Evolutionary conservation across 257 asterid species (phyloP), one percentile per base, ranked within the genome.

Genomic region (Przewalskia tangutica): DNA sequence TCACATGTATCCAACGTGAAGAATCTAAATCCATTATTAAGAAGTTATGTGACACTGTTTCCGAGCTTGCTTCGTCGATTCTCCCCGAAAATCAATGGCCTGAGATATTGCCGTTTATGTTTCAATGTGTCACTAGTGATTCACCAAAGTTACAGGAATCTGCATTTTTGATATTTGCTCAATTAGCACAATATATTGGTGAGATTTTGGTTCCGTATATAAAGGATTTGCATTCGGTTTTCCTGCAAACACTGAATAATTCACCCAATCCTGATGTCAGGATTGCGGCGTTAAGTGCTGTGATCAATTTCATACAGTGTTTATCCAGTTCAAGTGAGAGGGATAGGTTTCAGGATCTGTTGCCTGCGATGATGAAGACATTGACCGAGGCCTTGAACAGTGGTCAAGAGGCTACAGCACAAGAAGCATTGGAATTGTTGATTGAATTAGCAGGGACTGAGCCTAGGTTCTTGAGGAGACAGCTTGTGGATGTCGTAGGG

Each of bases 381-480:
- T 87, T 96, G 92, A 96, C 98, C 0, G 98, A 96, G 91, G 88
- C 99, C 4, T 81, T 96, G 84, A 94, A 92, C 70, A 84, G 91
- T 5, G 97, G 97, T 7, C 97, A 94, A 84, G 99, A 96, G 88
- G 97, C 93, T 0, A 96, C 97, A 1, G 99, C 99, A 1, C 99
- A 96, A 86, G 98, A 96, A 87, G 97, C 99, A 0, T 81, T 96
- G 88, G 99, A 96, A 81, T 81, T 96, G 89, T 75, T 96, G 89
- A 96, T 96, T 81, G 99, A 96, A 77, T 89, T 96, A 84, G 99
- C 98, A 0, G 99, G 98, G 80, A 87, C 98, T 0, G 98, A 96
- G 80, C 99, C 99, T 0, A 88, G 98, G 88, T 96, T 94, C 86
- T 71, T 96, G 83, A 87, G 99, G 77, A 92, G 97, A 90, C 98